phyloP scores from a whole-genome alignment of 1,284 basidiomycete species.

The Takashimella koratensis region DNA sequence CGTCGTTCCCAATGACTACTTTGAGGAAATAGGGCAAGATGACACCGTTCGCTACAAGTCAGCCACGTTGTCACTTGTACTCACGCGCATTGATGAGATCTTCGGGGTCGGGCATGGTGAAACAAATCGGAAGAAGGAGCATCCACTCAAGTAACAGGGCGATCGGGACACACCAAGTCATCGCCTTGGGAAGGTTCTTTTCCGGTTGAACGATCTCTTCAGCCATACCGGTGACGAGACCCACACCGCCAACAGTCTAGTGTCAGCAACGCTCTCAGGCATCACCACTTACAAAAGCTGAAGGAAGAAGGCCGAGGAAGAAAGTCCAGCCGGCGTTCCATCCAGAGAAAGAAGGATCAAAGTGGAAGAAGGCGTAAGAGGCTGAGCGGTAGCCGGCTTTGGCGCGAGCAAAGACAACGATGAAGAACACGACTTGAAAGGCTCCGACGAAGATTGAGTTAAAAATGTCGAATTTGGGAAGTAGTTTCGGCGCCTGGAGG shows the following conservation, averaged over 20 bases:
- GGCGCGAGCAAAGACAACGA: slow-evolving; percentile 9
- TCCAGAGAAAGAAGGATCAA: slow-evolving; percentile 9
- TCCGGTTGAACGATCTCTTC: slow-evolving; percentile 12
- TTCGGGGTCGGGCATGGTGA: slow-evolving; percentile 14
- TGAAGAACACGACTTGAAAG: slow-evolving; percentile 10
- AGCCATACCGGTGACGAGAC: slow-evolving; percentile 15
- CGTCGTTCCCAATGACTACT: slow-evolving; percentile 12
- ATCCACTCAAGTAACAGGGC: slow-evolving; percentile 12
- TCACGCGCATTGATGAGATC: slow-evolving; percentile 14
- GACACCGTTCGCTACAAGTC: slow-evolving; percentile 7
- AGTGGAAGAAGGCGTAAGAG: slow-evolving; percentile 15
- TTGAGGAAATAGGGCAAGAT: slow-evolving; percentile 12
- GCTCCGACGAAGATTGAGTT: slow-evolving; percentile 10
- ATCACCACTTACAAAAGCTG: slow-evolving; percentile 6
- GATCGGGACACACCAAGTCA: slow-evolving; percentile 13
- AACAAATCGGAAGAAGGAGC: slow-evolving; percentile 11
- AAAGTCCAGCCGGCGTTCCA: slow-evolving; percentile 15
- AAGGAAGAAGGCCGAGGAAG: slow-evolving; percentile 16
- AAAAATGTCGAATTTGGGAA: slow-evolving; percentile 5
- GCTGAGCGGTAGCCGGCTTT: slow-evolving; percentile 12
- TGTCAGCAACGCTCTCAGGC: neutral
- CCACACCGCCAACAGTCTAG: slow-evolving; percentile 6
- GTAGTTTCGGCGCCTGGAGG: neutral
- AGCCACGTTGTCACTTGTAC: neutral
- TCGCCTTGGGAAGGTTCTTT: slow-evolving; percentile 8